phyloP scores from a whole-genome alignment of 257 asterid genomes.

The Thymus mandschuricus region DNA sequence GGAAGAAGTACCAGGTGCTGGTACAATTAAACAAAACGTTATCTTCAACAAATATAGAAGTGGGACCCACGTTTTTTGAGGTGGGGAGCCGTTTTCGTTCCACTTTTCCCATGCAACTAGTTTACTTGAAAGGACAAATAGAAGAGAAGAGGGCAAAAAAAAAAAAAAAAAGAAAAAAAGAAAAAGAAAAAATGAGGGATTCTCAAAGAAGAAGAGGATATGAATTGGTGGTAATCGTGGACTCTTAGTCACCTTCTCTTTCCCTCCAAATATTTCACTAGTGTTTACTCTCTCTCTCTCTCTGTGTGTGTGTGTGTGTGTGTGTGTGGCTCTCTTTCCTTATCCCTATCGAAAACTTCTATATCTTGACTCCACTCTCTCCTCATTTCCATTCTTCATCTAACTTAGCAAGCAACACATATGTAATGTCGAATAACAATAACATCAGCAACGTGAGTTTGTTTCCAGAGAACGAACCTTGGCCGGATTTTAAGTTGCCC shows the following conservation, averaged over 20 bases:
- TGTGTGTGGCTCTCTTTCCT: slow-evolving; percentile 93
- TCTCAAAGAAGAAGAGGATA: slow-evolving; percentile 31
- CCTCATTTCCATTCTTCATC: slow-evolving; percentile 37
- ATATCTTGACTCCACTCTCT: slow-evolving; percentile 43
- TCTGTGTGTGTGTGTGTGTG: neutral
- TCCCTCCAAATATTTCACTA: slow-evolving; percentile 54
- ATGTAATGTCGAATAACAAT: slow-evolving; percentile 51
- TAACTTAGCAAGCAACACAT: slow-evolving; percentile 11
- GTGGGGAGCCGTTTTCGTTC: slow-evolving; percentile 38
- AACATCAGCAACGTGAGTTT: slow-evolving; percentile 31
- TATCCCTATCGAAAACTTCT: slow-evolving; percentile 47
- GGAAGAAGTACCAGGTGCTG: slow-evolving; percentile 17
- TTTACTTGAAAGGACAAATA: slow-evolving; percentile 19
- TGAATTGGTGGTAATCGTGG: slow-evolving; percentile 78
- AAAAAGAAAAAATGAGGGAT: slow-evolving; percentile 19
- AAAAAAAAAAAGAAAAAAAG: neutral
- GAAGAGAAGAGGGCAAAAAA: too few species aligned
- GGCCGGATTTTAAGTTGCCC: slow-evolving; percentile 69
- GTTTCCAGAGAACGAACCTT: slow-evolving; percentile 40
- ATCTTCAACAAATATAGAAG: slow-evolving; percentile 13
- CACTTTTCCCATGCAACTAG: slow-evolving; percentile 27
- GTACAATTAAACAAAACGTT: slow-evolving; percentile 15
- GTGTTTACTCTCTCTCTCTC: slow-evolving; percentile 42
- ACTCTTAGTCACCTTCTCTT: slow-evolving; percentile 65
- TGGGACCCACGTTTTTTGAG: slow-evolving; percentile 37